phyloP scores from a whole-genome alignment of 2,329 filamentous ascomycete genomes.

The Curvularia sp. region DNA sequence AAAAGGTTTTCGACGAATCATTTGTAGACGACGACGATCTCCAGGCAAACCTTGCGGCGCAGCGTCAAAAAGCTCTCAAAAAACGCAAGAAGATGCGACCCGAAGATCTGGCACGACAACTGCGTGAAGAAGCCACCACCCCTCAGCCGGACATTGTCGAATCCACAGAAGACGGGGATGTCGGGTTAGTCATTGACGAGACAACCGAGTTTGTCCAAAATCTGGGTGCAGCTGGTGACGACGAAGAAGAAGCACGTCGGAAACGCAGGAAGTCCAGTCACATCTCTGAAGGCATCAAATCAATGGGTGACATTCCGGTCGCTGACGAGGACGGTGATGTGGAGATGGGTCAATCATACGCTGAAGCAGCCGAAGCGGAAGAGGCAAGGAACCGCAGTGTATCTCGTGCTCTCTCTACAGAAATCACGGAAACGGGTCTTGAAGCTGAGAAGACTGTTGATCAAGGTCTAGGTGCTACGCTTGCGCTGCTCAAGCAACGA shows the following conservation, averaged over 20 bases:
- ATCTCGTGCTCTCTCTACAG: slow-evolving; percentile 52
- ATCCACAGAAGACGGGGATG: slow-evolving; percentile 64
- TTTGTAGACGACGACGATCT: slow-evolving; percentile 93
- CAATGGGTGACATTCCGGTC: slow-evolving; percentile 38
- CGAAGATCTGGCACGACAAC: slow-evolving; percentile 83
- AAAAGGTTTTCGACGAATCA: slow-evolving; percentile 69
- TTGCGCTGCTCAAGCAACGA: slow-evolving; percentile 83
- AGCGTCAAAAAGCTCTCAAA: slow-evolving; percentile 83
- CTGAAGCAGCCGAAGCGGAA: slow-evolving; percentile 60
- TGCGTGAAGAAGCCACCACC: slow-evolving; percentile 68
- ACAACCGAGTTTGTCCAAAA: slow-evolving; percentile 94
- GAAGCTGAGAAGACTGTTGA: slow-evolving; percentile 85
- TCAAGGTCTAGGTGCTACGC: slow-evolving; percentile 79
- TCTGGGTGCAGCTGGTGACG: slow-evolving; percentile 61
- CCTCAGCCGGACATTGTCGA: slow-evolving; percentile 60
- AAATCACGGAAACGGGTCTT: slow-evolving; percentile 72
- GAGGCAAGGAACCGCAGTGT: slow-evolving; percentile 46
- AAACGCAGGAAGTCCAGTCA: slow-evolving; percentile 53
- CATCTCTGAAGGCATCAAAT: slow-evolving; percentile 33
- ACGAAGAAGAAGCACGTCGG: slow-evolving; percentile 55
- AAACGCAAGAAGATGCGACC: slow-evolving; percentile 88
- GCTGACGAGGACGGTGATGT: slow-evolving; percentile 62
- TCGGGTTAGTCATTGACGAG: slow-evolving; percentile 93
- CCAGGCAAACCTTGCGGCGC: slow-evolving; percentile 82
- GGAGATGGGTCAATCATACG: slow-evolving; percentile 62